These are phyloP conservation scores for Trichosporon ovoides DNA, from an alignment of 1,284 basidiomycete genomes.

Conservation along the genomic window DNA sequence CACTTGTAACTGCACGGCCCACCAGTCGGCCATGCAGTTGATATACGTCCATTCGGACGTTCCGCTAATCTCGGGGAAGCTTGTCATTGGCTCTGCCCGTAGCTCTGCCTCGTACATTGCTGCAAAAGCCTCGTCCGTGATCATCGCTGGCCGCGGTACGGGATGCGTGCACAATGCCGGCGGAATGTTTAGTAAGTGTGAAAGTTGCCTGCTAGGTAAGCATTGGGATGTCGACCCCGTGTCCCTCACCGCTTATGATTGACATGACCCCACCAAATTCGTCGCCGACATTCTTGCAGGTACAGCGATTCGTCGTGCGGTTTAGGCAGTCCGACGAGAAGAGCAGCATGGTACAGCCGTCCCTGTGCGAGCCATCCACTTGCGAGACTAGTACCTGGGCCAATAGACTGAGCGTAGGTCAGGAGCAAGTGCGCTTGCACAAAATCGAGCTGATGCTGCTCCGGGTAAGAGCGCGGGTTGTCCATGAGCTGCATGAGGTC, in stretches of 20 bases:
- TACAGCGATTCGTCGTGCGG: neutral
- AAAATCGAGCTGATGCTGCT: neutral
- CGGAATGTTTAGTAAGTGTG: neutral
- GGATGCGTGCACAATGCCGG: neutral
- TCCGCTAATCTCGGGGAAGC: neutral
- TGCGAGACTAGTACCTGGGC: neutral
- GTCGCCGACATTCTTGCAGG: neutral
- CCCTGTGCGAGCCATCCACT: neutral
- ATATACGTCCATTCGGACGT: constrained; percentile 1
- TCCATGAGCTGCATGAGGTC: neutral
- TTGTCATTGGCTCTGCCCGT: neutral
- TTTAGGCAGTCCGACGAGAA: neutral
- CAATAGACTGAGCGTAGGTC: neutral
- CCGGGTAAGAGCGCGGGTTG: neutral
- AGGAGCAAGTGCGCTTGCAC: neutral
- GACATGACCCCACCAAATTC: neutral
- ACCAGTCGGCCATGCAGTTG: neutral
- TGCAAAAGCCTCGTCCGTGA: neutral
- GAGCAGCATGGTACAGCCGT: neutral
- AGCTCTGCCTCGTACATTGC: neutral
- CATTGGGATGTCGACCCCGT: neutral
- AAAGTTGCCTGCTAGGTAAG: neutral
- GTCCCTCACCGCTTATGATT: neutral
- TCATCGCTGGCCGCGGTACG: neutral
- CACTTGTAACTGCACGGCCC: neutral